Percentiles rank a stretch among this genome's conserved stretches.
These are phyloP conservation scores for Calophaca sinica DNA, from an alignment of 306 rosid genomes.

Conservation along the genomic window DNA sequence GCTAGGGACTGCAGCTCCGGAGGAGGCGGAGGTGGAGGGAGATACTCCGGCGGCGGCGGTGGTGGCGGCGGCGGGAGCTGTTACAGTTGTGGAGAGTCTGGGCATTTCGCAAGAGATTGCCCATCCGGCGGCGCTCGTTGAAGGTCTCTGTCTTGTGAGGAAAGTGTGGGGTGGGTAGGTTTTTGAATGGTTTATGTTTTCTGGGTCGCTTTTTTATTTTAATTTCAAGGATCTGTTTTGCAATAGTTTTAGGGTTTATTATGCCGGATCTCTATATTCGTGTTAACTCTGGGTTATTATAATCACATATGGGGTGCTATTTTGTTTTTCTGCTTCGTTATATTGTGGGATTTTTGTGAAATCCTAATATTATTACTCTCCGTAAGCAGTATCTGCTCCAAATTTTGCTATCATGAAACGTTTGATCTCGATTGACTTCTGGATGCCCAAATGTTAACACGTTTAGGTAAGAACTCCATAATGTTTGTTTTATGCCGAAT, in stretches of 20 bases:
- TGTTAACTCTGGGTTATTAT: slow-evolving; percentile 3
- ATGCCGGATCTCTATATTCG: slow-evolving; percentile 37
- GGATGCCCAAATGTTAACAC: not conserved
- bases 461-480: too few species aligned
- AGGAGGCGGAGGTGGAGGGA: slow-evolving; percentile 44
- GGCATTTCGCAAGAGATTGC: slow-evolving; percentile 56
- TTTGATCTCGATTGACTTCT: not conserved
- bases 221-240: not conserved
- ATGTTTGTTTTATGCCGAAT: too few species aligned
- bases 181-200: slow-evolving; percentile 8
- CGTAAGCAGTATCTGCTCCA: not conserved
- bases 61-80: slow-evolving; percentile 67
- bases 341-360: slow-evolving; percentile 1
- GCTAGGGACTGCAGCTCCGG: slow-evolving; percentile 51
- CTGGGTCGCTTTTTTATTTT: slow-evolving; percentile 3
- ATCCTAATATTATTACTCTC: not conserved
- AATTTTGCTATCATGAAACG: not conserved
- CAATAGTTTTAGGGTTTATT: slow-evolving; percentile 8
- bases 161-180: not conserved
- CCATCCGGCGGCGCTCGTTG: slow-evolving; percentile 39
- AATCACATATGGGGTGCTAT: not conserved
- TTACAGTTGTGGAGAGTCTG: slow-evolving; percentile 53
- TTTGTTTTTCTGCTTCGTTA: not conserved
- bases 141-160: not conserved
- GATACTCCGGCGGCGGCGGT: slow-evolving; percentile 34